phyloP scores from a whole-genome alignment of 2,329 filamentous ascomycete genomes.

The Ophioceras dolichostomum region DNA sequence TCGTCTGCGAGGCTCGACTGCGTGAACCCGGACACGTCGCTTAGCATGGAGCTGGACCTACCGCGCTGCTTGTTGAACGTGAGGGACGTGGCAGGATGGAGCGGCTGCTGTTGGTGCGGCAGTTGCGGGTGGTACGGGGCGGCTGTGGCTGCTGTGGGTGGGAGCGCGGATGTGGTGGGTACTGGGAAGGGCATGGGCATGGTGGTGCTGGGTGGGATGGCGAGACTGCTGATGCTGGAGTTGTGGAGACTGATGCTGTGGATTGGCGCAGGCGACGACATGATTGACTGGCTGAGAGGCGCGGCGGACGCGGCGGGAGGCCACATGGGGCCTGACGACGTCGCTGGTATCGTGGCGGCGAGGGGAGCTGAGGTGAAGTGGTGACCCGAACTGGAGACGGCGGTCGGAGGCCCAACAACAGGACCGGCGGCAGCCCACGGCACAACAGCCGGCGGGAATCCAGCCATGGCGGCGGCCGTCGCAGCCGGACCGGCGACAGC shows the following conservation, averaged over 20 bases:
- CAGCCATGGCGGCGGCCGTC: not conserved
- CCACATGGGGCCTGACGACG: slow-evolving; percentile 20
- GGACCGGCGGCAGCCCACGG: too few species aligned
- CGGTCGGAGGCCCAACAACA: too few species aligned
- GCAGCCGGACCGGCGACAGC: too few species aligned
- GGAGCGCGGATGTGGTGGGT: slow-evolving; percentile 7
- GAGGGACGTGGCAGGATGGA: not conserved
- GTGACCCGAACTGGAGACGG: too few species aligned
- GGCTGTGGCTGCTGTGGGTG: slow-evolving; percentile 7
- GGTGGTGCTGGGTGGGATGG: too few species aligned
- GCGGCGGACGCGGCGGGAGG: slow-evolving; percentile 16
- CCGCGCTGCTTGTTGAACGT: slow-evolving; percentile 29
- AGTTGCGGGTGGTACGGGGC: slow-evolving; percentile 3
- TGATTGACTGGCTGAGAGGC: slow-evolving; percentile 19
- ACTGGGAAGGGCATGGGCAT: too few species aligned
- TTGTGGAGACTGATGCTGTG: slow-evolving; percentile 1
- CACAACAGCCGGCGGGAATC: too few species aligned
- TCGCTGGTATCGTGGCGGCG: too few species aligned
- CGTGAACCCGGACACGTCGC: slow-evolving; percentile 54
- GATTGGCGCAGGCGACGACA: slow-evolving; percentile 11
- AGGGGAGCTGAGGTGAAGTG: too few species aligned
- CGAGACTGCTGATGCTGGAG: too few species aligned
- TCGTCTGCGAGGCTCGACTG: slow-evolving; percentile 45
- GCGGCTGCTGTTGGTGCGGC: not conserved
- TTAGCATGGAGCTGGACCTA: slow-evolving; percentile 55